Conservation (phyloP, 345 rosid genomes). For the Toxicodendron radicans region DNA sequence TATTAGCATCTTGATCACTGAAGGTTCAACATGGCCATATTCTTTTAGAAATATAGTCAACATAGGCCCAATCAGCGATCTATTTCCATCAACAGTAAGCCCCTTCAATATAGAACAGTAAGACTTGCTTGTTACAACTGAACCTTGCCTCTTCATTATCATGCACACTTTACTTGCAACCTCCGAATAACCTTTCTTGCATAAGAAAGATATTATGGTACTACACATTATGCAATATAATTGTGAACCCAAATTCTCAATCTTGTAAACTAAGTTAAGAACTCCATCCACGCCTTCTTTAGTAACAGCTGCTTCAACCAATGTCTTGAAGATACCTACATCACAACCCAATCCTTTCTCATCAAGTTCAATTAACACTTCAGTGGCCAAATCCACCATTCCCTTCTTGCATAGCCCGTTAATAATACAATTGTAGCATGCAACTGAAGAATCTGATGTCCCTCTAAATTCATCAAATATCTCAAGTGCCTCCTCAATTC, state of each 20-base stretch:
- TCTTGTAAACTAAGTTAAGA: slow-evolving; percentile 40
- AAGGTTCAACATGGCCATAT: slow-evolving; percentile 45
- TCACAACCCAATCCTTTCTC: slow-evolving; percentile 51
- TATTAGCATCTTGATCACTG: slow-evolving; percentile 39
- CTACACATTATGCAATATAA: slow-evolving; percentile 38
- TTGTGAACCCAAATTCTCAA: slow-evolving; percentile 40
- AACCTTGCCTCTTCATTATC: slow-evolving; percentile 48
- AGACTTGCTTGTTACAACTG: slow-evolving; percentile 37
- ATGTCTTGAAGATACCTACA: slow-evolving; percentile 31
- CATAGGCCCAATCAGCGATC: slow-evolving; percentile 33
- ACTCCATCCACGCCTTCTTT: slow-evolving; percentile 49
- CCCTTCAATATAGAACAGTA: slow-evolving; percentile 36
- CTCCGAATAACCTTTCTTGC: slow-evolving; percentile 48
- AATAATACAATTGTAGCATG: slow-evolving; percentile 61
- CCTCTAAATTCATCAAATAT: slow-evolving; percentile 70
- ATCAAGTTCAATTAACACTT: slow-evolving; percentile 54
- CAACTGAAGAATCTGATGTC: slow-evolving; percentile 45
- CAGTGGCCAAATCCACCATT: slow-evolving; percentile 60
- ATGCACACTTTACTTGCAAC: slow-evolving; percentile 46
- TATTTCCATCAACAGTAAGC: slow-evolving; percentile 32
- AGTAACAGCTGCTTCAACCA: slow-evolving; percentile 45
- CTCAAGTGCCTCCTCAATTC: slow-evolving; percentile 75
- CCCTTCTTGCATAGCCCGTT: slow-evolving; percentile 60
- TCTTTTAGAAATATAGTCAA: slow-evolving; percentile 44
- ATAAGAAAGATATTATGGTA: slow-evolving; percentile 52